A percentile compares a stretch with the other conserved stretches of the same genome.
phyloP scores from a whole-genome alignment of 2,329 filamentous ascomycete species.

The Biscogniauxia sp. region DNA sequence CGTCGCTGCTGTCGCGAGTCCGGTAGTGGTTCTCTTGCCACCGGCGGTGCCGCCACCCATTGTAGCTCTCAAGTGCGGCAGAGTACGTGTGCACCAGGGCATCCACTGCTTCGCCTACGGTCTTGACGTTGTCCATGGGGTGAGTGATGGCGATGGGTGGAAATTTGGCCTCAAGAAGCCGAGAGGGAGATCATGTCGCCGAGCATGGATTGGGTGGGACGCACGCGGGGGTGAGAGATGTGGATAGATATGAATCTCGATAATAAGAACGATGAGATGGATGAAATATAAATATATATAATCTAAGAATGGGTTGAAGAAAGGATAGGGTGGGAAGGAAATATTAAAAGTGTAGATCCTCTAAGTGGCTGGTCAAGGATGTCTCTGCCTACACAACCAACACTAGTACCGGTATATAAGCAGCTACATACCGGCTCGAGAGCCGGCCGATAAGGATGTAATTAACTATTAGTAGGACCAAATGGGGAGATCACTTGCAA shows the following conservation, averaged over 20 bases:
- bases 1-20: slow-evolving; percentile 9
- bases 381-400: too few species aligned
- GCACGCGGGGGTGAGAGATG: too few species aligned
- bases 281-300: too few species aligned
- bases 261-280: too few species aligned
- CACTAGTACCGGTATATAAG: too few species aligned
- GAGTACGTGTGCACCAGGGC: slow-evolving; percentile 33
- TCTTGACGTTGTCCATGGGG: slow-evolving; percentile 20
- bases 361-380: background rate
- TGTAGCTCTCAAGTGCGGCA: slow-evolving; percentile 33
- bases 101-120: slow-evolving; percentile 29
- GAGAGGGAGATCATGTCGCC: background rate
- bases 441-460: background rate
- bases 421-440: background rate
- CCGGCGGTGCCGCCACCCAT: slow-evolving; percentile 35
- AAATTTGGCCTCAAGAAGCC: background rate
- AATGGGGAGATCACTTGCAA: background rate
- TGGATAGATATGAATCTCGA: too few species aligned
- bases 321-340: background rate
- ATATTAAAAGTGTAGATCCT: background rate
- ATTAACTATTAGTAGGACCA: background rate
- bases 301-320: background rate
- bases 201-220: too few species aligned
- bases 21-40: slow-evolving; percentile 35
- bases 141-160: too few species aligned